Base-by-base conservation (phyloP, 2,329 filamentous ascomycete genomes). In the Colletotrichum cuscutae region DNA sequence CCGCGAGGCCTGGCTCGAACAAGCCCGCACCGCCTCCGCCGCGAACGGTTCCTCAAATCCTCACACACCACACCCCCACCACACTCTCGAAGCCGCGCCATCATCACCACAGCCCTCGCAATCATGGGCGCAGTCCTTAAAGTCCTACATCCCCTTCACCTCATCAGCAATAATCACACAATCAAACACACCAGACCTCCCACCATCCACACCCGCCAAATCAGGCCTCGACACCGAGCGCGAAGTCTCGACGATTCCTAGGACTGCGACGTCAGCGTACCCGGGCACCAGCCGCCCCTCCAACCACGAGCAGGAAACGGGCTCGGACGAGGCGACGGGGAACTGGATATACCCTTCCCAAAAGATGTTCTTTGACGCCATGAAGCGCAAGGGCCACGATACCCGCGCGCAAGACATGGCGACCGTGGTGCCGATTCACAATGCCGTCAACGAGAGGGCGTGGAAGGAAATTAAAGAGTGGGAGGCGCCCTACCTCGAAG, bases 301-400 rank as follows among this genome's bases (percentile, higher is more conserved):
- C 15, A 98, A 97, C 82, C 88, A 90, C 74, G 95, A 98, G 83
- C 84, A 89, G 74, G 95, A 98, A 80, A 93, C 92, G 0, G 93
- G 93, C 74, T 87, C 91, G 26, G 91, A 94, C 78, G 85, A 87
- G 63, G 81, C 85, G 49, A 90, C 90, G 0, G 96, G 96, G 0
- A 98, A 98, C 82, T 99, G 97, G 97, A 92, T 99, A 74, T 99
- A 99, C 83, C 97, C 97, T 0, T 97, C 94, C 0, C 96, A 98
- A 82, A 93, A 94, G 80, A 97, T 98, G 91, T 99, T 99, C 87
- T 98, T 98, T 85, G 94, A 97, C 60, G 97, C 97, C 57, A 96
- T 99, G 91, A 91, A 93, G 86, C 92, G 96, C 80, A 99, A 99
- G 83, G 93, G 92, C 56, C 92, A 95, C 85, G 90, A 91, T 73